phyloP scores from a whole-genome alignment of 805 yeast species.

The Metschnikowia noctiluminum region DNA sequence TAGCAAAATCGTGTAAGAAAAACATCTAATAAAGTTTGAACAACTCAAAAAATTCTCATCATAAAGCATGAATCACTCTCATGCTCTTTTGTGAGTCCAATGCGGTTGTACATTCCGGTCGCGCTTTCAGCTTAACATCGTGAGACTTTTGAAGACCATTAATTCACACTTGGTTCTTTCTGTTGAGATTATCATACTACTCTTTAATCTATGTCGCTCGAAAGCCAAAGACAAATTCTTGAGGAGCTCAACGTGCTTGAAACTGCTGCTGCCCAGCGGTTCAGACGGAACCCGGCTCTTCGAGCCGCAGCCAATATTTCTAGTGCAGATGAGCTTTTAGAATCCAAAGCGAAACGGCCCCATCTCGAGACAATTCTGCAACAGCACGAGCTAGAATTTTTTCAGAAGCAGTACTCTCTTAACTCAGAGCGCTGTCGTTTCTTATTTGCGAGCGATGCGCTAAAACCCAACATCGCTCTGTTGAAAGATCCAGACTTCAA shows the following conservation, averaged over 20 bases:
- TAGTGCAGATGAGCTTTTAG: constrained; percentile 11
- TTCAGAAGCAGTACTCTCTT: constrained; percentile 45
- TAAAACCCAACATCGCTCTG: constrained; percentile 9
- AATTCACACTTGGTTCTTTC: too few relatives aligned
- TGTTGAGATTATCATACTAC: too few relatives aligned
- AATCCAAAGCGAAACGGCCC: constrained; percentile 35
- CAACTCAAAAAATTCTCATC: too few relatives aligned
- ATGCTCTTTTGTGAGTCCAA: too few relatives aligned
- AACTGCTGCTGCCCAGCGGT: constrained; percentile 56
- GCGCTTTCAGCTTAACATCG: too few relatives aligned
- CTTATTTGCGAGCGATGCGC: not conserved
- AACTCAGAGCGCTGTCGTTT: constrained; percentile 10
- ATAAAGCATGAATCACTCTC: too few relatives aligned
- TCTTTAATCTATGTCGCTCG: constrained; percentile 21
- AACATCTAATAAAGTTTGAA: too few relatives aligned
- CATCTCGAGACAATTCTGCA: constrained; percentile 53
- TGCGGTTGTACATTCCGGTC: too few relatives aligned
- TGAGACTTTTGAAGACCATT: too few relatives aligned
- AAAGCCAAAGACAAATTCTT: constrained; percentile 33
- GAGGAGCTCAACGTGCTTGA: constrained; percentile 77
- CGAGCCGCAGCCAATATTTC: constrained; percentile 24
- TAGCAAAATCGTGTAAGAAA: too few relatives aligned
- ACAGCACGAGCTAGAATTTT: constrained; percentile 60
- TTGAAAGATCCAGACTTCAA: constrained; percentile 21
- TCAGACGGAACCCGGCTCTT: constrained; percentile 58